Conservation (phyloP, 2,329 filamentous ascomycete genomes). For the Teratosphaeriaceae sp. region DNA sequence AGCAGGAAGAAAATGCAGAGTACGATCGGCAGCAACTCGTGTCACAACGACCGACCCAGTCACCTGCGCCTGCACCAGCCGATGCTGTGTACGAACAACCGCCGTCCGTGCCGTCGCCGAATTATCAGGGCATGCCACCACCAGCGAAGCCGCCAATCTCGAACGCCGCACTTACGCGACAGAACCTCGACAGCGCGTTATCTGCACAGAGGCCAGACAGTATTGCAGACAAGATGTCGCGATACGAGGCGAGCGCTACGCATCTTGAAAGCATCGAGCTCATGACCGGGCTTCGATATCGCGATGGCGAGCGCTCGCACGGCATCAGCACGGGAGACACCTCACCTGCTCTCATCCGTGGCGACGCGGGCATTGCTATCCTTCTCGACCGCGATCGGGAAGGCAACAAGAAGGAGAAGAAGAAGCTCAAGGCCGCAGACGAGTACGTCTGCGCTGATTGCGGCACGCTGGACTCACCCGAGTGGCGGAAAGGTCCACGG, state of each 20-base stretch:
- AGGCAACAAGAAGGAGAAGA: constrained; percentile 69
- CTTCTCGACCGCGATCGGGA: constrained; percentile 76
- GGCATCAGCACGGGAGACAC: constrained; percentile 82
- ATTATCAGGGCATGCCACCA: constrained; percentile 55
- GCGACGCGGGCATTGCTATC: constrained; percentile 80
- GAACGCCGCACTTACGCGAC: constrained; percentile 65
- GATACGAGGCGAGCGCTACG: constrained; percentile 63
- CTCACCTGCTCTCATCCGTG: constrained; percentile 73
- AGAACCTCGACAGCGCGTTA: constrained; percentile 69
- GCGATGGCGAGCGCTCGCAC: constrained; percentile 79
- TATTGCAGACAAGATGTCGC: constrained; percentile 76
- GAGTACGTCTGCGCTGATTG: constrained; percentile 97
- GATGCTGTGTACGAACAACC: constrained; percentile 13
- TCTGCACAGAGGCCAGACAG: constrained; percentile 64
- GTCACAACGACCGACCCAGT: constrained; percentile 8
- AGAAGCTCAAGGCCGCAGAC: constrained; percentile 71
- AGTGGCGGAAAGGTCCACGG: constrained; percentile 91
- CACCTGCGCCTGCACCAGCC: constrained; percentile 5
- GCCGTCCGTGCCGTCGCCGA: constrained; percentile 18
- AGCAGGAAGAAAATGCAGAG: constrained; percentile 69
- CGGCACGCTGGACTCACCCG: constrained; percentile 86
- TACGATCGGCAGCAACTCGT: constrained; percentile 46
- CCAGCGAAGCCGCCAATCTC: constrained; percentile 56
- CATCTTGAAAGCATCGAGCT: constrained; percentile 89
- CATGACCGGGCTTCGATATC: constrained; percentile 80